These are phyloP conservation scores for Xylariales sp. DNA, from an alignment of 2,329 filamentous ascomycete genomes.

Conservation along the genomic window DNA sequence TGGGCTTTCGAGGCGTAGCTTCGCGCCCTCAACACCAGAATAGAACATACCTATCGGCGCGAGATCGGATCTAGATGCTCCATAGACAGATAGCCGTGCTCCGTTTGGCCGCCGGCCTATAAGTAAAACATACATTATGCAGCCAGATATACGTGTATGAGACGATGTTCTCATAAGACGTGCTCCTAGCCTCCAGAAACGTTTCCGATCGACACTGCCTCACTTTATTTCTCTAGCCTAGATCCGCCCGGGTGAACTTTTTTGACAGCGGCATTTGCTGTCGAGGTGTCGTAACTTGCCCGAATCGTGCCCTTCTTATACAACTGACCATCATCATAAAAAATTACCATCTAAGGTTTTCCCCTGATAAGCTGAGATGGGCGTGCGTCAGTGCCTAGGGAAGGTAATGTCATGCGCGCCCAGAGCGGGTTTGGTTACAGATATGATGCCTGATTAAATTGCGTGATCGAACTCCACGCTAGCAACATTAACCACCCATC, in stretches of 20 bases:
- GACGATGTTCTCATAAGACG: constrained; percentile 27
- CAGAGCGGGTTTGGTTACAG: constrained; percentile 8
- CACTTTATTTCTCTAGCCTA: neutral
- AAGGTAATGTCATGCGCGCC: constrained; percentile 5
- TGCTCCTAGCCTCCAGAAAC: neutral
- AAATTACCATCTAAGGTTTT: neutral
- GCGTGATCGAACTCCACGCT: constrained; percentile 48
- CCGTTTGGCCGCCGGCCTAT: neutral
- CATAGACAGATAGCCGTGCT: constrained; percentile 10
- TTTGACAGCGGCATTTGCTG: neutral
- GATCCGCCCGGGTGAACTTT: too few relatives aligned
- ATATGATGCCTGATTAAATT: constrained; percentile 38
- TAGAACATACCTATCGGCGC: constrained; percentile 11
- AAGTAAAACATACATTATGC: constrained; percentile 3
- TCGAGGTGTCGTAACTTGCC: neutral
- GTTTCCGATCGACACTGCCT: neutral
- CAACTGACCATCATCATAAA: neutral
- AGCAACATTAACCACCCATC: constrained; percentile 45
- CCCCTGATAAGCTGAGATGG: neutral
- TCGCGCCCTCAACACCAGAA: neutral
- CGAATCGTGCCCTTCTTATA: neutral
- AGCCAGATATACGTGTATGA: constrained; percentile 1
- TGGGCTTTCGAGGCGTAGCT: neutral
- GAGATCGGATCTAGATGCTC: constrained; percentile 17
- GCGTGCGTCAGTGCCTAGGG: neutral